These are phyloP conservation scores for Colletotrichum chlorophyti DNA, from an alignment of 2,329 filamentous ascomycete species.

Conservation along the genomic window DNA sequence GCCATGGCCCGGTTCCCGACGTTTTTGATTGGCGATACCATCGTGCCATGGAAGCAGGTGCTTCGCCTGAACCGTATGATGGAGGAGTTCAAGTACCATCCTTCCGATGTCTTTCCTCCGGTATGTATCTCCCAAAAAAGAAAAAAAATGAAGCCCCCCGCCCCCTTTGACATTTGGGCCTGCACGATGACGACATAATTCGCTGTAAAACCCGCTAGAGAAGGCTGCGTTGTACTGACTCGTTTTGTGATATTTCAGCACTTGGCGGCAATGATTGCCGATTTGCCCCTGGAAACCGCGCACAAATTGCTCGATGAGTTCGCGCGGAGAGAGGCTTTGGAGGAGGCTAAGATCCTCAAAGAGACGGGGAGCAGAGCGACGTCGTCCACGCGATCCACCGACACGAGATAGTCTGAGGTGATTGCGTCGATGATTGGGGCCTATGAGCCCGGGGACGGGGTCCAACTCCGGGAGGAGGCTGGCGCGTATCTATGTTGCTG, in stretches of 20 bases:
- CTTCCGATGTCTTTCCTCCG: slow-evolving; percentile 38
- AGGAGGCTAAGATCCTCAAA: slow-evolving; percentile 29
- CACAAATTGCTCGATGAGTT: slow-evolving; percentile 32
- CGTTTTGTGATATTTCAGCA: slow-evolving; percentile 10
- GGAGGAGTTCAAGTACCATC: slow-evolving; percentile 43
- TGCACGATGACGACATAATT: neutral
- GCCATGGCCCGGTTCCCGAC: slow-evolving; percentile 38
- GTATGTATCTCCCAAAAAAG: slow-evolving; percentile 13
- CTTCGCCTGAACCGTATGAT: slow-evolving; percentile 41
- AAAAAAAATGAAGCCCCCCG: too few relatives aligned
- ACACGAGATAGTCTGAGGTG: neutral
- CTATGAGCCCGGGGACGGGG: neutral
- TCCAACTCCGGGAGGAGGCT: too few relatives aligned
- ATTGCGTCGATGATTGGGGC: neutral
- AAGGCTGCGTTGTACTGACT: slow-evolving; percentile 2
- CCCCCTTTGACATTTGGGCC: too few relatives aligned
- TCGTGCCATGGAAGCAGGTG: slow-evolving; percentile 44
- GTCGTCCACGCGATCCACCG: slow-evolving; percentile 27
- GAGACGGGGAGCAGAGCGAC: slow-evolving; percentile 25
- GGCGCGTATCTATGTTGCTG: too few relatives aligned
- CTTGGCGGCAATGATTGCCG: slow-evolving; percentile 29
- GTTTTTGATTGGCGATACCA: slow-evolving; percentile 40
- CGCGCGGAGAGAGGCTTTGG: slow-evolving; percentile 26
- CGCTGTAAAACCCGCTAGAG: neutral
- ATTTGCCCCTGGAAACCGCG: slow-evolving; percentile 33